Conservation (phyloP, 1,284 basidiomycete genomes). For the Ustanciosporium gigantosporum region DNA sequence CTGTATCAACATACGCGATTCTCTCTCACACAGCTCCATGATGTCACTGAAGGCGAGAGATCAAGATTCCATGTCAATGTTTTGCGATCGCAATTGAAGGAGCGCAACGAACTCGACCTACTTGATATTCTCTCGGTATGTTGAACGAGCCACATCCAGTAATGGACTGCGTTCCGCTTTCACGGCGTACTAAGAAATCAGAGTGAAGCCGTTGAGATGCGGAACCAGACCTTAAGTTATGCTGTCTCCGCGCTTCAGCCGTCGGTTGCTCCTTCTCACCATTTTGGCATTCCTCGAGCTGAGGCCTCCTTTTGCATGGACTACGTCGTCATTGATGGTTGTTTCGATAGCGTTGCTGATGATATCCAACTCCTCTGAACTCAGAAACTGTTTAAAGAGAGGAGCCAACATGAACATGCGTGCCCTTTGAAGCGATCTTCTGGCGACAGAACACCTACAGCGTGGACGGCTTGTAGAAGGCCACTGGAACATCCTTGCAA, state of each 20-base stretch:
- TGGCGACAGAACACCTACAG: slow-evolving; percentile 62
- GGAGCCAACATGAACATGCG: not conserved
- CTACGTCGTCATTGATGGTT: slow-evolving; percentile 72
- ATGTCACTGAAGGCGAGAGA: slow-evolving; percentile 69
- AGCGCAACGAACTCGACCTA: no score
- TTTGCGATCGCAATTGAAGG: no score
- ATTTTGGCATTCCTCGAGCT: slow-evolving; percentile 10
- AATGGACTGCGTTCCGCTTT: slow-evolving; percentile 78
- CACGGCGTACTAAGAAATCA: slow-evolving; percentile 70
- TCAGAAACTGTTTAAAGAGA: slow-evolving; percentile 68
- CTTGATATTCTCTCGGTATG: slow-evolving; percentile 78
- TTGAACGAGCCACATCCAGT: slow-evolving; percentile 87
- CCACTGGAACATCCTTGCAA: slow-evolving; percentile 61
- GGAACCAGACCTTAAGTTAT: no score
- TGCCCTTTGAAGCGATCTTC: no score
- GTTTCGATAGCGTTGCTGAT: slow-evolving; percentile 69
- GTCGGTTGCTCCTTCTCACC: no score
- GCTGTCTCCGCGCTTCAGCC: no score
- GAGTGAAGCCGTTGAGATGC: not conserved
- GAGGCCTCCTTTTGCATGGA: slow-evolving; percentile 29
- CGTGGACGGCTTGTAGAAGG: slow-evolving; percentile 69
- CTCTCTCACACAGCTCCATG: slow-evolving; percentile 65
- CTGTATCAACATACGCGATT: no score
- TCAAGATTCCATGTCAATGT: not conserved
- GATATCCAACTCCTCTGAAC: slow-evolving; percentile 70